These are phyloP conservation scores for Henckelia pumila DNA, from an alignment of 257 asterid genomes.

Conservation along the genomic window DNA sequence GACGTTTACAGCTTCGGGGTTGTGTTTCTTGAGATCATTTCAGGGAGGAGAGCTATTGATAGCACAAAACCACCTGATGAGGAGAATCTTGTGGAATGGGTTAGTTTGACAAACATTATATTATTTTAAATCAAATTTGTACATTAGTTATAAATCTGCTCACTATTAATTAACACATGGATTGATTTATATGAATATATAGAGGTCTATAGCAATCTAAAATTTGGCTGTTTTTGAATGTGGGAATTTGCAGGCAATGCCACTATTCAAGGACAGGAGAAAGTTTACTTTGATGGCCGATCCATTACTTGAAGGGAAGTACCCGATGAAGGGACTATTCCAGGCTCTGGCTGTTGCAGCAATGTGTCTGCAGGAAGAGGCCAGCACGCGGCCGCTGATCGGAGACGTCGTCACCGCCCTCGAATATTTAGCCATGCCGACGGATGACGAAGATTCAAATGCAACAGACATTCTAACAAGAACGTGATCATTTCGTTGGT, in stretches of 20 bases:
- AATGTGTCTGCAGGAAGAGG: constrained; percentile 55
- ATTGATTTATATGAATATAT: too few relatives aligned
- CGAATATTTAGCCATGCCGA: constrained; percentile 34
- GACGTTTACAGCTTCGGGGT: constrained; percentile 55
- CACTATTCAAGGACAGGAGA: constrained; percentile 44
- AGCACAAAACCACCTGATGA: constrained; percentile 38
- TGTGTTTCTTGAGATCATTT: constrained; percentile 43
- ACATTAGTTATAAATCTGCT: too few relatives aligned
- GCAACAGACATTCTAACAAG: constrained; percentile 15
- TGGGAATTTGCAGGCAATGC: constrained; percentile 38
- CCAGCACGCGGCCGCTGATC: constrained; percentile 47
- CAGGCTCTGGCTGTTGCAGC: constrained; percentile 54
- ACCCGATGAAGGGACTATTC: constrained; percentile 39
- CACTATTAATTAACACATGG: too few relatives aligned
- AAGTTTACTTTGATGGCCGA: constrained; percentile 42
- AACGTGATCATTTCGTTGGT: not conserved
- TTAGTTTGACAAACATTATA: constrained; percentile 24
- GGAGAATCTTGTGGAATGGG: constrained; percentile 45
- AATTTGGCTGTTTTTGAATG: not conserved
- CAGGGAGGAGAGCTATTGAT: constrained; percentile 50
- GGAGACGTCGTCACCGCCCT: constrained; percentile 60
- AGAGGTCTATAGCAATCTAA: too few relatives aligned
- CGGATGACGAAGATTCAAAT: constrained; percentile 28
- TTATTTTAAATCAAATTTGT: not conserved
- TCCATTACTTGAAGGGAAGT: constrained; percentile 44